Evolutionary conservation across 495 filamentous ascomycete species (phyloP), one percentile per base, ranked within the genome.

Genomic region (Aspergillus incahuasiensis): DNA sequence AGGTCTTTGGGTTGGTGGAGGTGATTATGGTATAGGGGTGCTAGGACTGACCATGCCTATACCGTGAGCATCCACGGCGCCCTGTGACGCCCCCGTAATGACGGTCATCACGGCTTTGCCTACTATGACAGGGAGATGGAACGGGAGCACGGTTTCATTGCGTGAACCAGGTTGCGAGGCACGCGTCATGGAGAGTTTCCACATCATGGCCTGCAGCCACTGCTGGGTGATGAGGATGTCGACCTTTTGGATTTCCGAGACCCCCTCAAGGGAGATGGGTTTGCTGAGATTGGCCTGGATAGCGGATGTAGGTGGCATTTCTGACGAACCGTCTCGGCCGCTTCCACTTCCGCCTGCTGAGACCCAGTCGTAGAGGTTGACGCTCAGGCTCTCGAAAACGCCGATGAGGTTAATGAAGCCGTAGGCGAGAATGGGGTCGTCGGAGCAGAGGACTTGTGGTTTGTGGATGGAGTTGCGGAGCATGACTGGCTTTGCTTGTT

Each of bases 211-310:
- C 19, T 80, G 75, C 0, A 86, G 74, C 83, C 83, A 86, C 59
- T 86, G 82, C 57, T 82, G 79, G 0, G 81, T 85, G 52, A 84
- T 75, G 49, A 80, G 70, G 20, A 85, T 77, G 58, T 86, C 82
- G n/a, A 82, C 80, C 49, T 78, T 79, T 57, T 85, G 82, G 45
- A 78, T 82, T 44, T 78, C 76, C 3, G 74, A 74, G 5, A 84
- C 71, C 3, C 78, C 74, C 1, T 75, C 76, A 5, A 74, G 57
- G 6, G 68, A 68, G 18, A 73, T 65, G 6, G 74, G 55, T 13
- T 74, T 73, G 55, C 63, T 66, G 9, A 75, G 66, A 38, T 63
- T 69, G 16, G 74, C 71, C 20, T 72, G 74, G 48, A 76, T 71
- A 16, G 61, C 59, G 0, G 72, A 68, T 4, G 72, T 67, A 2